Percentiles rank a stretch among this genome's conserved stretches.
phyloP scores from a whole-genome alignment of 768 basidiomycete genomes.

The Phaffia tasmanica region DNA sequence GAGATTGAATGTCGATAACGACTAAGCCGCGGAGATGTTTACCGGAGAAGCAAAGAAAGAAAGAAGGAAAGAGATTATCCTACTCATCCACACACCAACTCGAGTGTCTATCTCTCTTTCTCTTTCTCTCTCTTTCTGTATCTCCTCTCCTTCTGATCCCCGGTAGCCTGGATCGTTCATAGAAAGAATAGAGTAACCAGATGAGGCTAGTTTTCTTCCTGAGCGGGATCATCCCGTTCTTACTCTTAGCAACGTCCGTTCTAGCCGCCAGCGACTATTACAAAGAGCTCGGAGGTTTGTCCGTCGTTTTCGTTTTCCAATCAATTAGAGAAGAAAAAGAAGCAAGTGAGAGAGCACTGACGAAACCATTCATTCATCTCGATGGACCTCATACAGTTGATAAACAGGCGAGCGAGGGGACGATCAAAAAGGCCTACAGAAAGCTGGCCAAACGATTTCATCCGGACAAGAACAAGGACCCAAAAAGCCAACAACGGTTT shows the following conservation, averaged over 20 bases:
- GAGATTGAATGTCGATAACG: too few relatives aligned
- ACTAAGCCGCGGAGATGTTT: too few relatives aligned
- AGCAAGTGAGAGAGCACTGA: neutral
- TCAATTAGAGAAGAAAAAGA: too few relatives aligned
- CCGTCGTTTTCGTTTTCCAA: neutral
- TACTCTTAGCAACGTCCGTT: constrained; percentile 9
- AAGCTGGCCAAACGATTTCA: constrained; percentile 77
- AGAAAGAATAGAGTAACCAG: too few relatives aligned
- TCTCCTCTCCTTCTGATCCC: too few relatives aligned
- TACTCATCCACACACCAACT: too few relatives aligned
- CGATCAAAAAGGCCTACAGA: constrained; percentile 87
- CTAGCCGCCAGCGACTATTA: constrained; percentile 25
- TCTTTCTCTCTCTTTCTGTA: too few relatives aligned
- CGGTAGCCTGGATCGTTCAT: too few relatives aligned
- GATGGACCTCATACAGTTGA: constrained; percentile 42
- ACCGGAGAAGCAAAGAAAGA: too few relatives aligned
- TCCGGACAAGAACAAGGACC: constrained; percentile 88
- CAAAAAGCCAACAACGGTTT: constrained; percentile 66
- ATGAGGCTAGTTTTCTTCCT: too few relatives aligned
- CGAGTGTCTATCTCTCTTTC: too few relatives aligned
- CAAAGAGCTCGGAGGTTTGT: constrained; percentile 21
- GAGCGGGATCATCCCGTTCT: neutral
- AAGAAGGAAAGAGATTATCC: too few relatives aligned
- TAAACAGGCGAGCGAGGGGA: constrained; percentile 69
- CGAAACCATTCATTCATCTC: neutral